Evolutionary conservation across 179 eudicot species (phyloP), one percentile per base, ranked within the genome.

Genomic region (Heliamphora pulchella): DNA sequence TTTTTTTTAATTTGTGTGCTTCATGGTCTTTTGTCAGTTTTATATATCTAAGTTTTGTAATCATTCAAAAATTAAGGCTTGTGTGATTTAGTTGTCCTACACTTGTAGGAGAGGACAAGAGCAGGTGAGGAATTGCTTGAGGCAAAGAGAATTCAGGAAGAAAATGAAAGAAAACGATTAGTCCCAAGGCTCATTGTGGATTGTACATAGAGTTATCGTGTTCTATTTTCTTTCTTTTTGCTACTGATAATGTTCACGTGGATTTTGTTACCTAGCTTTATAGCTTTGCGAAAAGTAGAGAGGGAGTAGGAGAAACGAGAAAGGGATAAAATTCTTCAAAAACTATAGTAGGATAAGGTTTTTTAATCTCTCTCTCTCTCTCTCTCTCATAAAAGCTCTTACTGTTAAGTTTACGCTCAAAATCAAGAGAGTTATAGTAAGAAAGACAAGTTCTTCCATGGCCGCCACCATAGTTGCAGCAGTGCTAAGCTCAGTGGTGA

Each of bases 301-400:
- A 89, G 89, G 86, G 92, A 86, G 69, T 89, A 91, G 81, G 87
- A 88, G 86, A 83, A 80, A 81, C 85, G 82, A 79, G 94, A 91
- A 46, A 86, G 91, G 67, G 90, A 89, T 72, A 89, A 64, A 81
- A 84, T 94, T 81, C 92, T 89, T 76, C 90, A 88, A 79, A 92
- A 91, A 79, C 84, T 92, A 70, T 86, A 88, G 75, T 88, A 90
- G 74, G 97, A 94, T 83, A 91, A 90, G 97, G 98, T 94, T 73
- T 41, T 66, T 75, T 51, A 11, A 75, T n/a, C 0, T 46, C 20
- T 18, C 20, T 1, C 15, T 15, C 65, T 51, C 47, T 17, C 65
- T 64, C 22, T 39, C 46, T 75, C 78, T 47, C 61, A 22, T 5
- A 43, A 69, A 77, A 71, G 50, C 17, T 14, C 18, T 41, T 17